phyloP scores from a whole-genome alignment of 768 basidiomycete genomes.

The Holtermanniella nyarrowii region DNA sequence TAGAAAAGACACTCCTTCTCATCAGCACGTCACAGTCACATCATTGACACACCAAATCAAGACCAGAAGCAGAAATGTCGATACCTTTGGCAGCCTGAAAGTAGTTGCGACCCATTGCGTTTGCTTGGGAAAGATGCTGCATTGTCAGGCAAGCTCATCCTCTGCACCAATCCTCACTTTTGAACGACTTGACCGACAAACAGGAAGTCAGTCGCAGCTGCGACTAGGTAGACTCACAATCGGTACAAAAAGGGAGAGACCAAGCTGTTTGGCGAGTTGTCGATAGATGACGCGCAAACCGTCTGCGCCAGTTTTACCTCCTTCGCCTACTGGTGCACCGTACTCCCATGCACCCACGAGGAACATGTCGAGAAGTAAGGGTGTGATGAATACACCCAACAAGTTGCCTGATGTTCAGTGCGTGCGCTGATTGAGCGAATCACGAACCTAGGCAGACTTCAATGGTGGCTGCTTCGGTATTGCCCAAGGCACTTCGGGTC shows the following conservation, averaged over 20 bases:
- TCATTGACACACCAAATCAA: slow-evolving; percentile 31
- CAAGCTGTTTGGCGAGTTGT: slow-evolving; percentile 25
- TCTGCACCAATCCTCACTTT: slow-evolving; percentile 5
- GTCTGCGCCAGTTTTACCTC: slow-evolving; percentile 12
- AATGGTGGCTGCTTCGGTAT: slow-evolving; percentile 26
- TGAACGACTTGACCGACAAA: slow-evolving; percentile 30
- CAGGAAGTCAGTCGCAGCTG: slow-evolving; percentile 1
- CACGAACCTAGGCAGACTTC: slow-evolving; percentile 27
- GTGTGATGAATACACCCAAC: slow-evolving; percentile 27
- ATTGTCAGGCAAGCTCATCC: not conserved
- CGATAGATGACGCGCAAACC: slow-evolving; percentile 28
- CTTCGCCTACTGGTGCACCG: slow-evolving; percentile 19
- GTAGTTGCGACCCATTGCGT: slow-evolving; percentile 15
- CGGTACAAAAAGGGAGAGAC: slow-evolving; percentile 27
- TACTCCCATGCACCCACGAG: slow-evolving; percentile 22
- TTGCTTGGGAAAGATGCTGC: slow-evolving; percentile 16
- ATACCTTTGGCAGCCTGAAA: slow-evolving; percentile 19
- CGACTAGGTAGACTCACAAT: slow-evolving; percentile 10
- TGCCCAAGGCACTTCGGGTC: slow-evolving; percentile 27
- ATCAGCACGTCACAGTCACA: no score
- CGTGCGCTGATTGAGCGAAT: not conserved
- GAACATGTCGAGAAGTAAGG: slow-evolving; percentile 23
- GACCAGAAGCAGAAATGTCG: slow-evolving; percentile 26
- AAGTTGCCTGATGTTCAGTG: slow-evolving; percentile 13
- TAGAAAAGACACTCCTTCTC: slow-evolving; percentile 30